A percentile compares a stretch with the other conserved stretches of the same genome.
These are phyloP conservation scores for Gossypium mustelinum DNA, from an alignment of 345 rosid genomes.

Conservation along the genomic window DNA sequence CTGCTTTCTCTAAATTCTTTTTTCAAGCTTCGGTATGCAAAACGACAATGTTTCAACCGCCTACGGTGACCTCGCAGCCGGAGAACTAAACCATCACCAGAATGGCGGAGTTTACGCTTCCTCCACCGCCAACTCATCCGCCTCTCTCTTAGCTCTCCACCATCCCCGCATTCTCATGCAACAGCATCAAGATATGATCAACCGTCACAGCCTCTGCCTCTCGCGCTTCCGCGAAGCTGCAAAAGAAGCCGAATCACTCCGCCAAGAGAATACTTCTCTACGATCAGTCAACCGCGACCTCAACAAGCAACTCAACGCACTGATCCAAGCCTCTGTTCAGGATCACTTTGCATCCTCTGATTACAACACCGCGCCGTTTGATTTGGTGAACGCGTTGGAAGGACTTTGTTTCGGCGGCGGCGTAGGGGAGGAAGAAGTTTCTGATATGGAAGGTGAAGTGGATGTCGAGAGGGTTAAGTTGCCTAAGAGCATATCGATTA, in stretches of 20 bases:
- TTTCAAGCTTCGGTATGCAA: constrained; percentile 2
- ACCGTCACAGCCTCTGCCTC: constrained; percentile 40
- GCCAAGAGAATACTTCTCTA: constrained; percentile 38
- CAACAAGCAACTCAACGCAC: constrained; percentile 35
- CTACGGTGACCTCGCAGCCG: constrained; percentile 10
- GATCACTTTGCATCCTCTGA: constrained; percentile 20
- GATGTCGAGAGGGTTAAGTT: not conserved
- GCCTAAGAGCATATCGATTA: not conserved
- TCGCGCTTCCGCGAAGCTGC: constrained; percentile 38
- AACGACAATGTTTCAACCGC: constrained; percentile 7
- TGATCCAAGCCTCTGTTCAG: constrained; percentile 5
- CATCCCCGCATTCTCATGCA: constrained; percentile 34
- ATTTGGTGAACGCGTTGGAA: constrained; percentile 23
- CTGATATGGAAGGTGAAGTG: not conserved
- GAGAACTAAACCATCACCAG: constrained; percentile 10
- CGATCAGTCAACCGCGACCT: constrained; percentile 40
- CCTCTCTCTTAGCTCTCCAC: constrained; percentile 13
- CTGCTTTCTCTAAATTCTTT: not conserved
- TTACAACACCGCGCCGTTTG: constrained; percentile 23
- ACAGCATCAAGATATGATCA: constrained; percentile 42
- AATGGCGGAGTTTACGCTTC: constrained; percentile 19
- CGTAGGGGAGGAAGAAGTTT: not conserved
- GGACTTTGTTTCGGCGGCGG: constrained; percentile 20
- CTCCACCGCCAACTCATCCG: not conserved
- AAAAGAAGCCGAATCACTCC: constrained; percentile 35